phyloP scores from a whole-genome alignment of 257 asterid genomes.

The Prunella vulgaris region DNA sequence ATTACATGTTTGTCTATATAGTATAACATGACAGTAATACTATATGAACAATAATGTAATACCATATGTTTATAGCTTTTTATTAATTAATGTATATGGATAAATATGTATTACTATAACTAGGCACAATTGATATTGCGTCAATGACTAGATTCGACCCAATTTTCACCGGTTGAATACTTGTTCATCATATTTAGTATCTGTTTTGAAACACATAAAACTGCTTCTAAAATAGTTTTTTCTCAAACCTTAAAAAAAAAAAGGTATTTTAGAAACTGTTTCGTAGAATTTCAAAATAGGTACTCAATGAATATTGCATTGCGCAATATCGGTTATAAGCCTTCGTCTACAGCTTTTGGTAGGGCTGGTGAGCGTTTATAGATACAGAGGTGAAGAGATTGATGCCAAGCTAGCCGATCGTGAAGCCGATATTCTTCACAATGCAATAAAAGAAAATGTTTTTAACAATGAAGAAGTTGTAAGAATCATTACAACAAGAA shows the following conservation, averaged over 20 bases:
- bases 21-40: not conserved
- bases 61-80: too few species aligned
- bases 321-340: not conserved
- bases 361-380: slow-evolving; percentile 51
- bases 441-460: slow-evolving; percentile 38
- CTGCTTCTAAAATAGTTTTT: too few species aligned
- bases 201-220: too few species aligned
- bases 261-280: too few species aligned
- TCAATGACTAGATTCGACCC: not conserved
- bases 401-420: slow-evolving; percentile 41
- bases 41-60: not conserved
- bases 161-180: not conserved
- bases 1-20: not conserved
- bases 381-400: slow-evolving; percentile 59
- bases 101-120: too few species aligned
- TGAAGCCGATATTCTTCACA: slow-evolving; percentile 48
- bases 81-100: too few species aligned
- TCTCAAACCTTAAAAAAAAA: too few species aligned
- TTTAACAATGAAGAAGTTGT: slow-evolving; percentile 56
- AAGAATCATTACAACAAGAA: slow-evolving; percentile 64
- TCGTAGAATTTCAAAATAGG: too few species aligned
- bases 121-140: too few species aligned
- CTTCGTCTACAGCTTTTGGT: slow-evolving; percentile 41
- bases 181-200: too few species aligned
- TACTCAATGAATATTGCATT: too few species aligned